Base-by-base conservation (phyloP, 2,329 filamentous ascomycete species). In the Fusarium phyllophilum region DNA sequence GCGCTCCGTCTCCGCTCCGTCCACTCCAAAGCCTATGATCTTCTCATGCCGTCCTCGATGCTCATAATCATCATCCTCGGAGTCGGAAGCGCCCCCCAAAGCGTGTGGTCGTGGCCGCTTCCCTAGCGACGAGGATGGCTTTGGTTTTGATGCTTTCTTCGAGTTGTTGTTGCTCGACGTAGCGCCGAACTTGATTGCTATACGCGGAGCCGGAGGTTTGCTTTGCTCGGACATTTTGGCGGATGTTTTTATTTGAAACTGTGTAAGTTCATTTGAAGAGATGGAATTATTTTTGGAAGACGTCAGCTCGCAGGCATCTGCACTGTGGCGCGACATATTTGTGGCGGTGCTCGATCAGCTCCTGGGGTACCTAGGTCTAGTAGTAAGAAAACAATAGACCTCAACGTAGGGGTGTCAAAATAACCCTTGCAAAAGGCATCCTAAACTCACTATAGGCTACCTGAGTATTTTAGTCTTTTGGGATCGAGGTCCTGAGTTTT, bases 1-100 rank as follows among this genome's bases (percentile, higher is more conserved):
- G 73, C 72, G 79, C 70, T 79, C 88, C 83, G 74, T 81, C 70
- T 83, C 82, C 20, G 81, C 81, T 15, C 82, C 82, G 18, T 88
- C 86, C 33, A 79, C 82, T 3, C 85, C 86, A 68, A 89, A 87
- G 1, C 85, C 86, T 13, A 85, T 86, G 36, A 90, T 88, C 31
- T 77, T 79, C 76, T 89, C 85, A 70, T 86, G 83, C 34, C 78
- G 81, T 38, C 77, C 79, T 59, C 73, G 69, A 44, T 62, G 75
- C 48, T 82, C 79, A 34, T 70, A 42, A 36, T 80, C 78, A 56
- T 83, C 84, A 8, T 81, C 80, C 44, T 85, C 85, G 11, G 84
- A 85, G 54, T 85, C 85, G 45, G 83, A 85, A 70, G 81, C 82
- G 65, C 82, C 81, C 55, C 81, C 81, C 18, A 86, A 80, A 26